phyloP scores from a whole-genome alignment of 2,329 filamentous ascomycete species.

The Fusarium incarnatum region DNA sequence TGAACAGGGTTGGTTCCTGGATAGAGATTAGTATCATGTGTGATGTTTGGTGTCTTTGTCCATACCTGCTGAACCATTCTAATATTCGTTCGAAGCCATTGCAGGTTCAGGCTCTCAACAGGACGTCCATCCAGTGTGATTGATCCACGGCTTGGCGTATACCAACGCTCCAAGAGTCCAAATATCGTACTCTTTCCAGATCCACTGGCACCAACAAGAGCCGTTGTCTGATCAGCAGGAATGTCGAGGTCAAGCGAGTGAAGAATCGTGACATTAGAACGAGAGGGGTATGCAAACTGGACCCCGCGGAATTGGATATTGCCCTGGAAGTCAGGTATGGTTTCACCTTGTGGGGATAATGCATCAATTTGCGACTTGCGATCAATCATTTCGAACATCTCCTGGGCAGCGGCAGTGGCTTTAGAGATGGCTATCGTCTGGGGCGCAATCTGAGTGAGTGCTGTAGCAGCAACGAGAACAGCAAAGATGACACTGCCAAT shows the following conservation, averaged over 20 bases:
- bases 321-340: slow-evolving; percentile 50
- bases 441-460: slow-evolving; percentile 60
- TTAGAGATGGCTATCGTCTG: slow-evolving; percentile 60
- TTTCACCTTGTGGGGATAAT: slow-evolving; percentile 52
- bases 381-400: slow-evolving; percentile 62
- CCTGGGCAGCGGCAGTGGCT: slow-evolving; percentile 59
- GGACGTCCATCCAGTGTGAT: slow-evolving; percentile 59
- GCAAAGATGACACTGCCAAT: slow-evolving; percentile 58
- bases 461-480: slow-evolving; percentile 59
- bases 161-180: slow-evolving; percentile 70
- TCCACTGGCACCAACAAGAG: slow-evolving; percentile 68
- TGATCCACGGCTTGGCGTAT: slow-evolving; percentile 59
- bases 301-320: slow-evolving; percentile 63
- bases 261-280: slow-evolving; percentile 62
- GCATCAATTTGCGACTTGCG: slow-evolving; percentile 58
- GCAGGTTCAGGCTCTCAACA: slow-evolving; percentile 59
- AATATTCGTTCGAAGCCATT: slow-evolving; percentile 65
- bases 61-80: slow-evolving; percentile 61
- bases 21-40: neutral
- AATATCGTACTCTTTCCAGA: slow-evolving; percentile 70
- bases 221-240: slow-evolving; percentile 61
- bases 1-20: slow-evolving; percentile 66
- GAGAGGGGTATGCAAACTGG: slow-evolving; percentile 67
- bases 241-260: slow-evolving; percentile 57
- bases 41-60: accelerated